These are phyloP conservation scores for Chamaecyparis obtusa DNA, from an alignment of 75 land plant species.

Conservation along the genomic window DNA sequence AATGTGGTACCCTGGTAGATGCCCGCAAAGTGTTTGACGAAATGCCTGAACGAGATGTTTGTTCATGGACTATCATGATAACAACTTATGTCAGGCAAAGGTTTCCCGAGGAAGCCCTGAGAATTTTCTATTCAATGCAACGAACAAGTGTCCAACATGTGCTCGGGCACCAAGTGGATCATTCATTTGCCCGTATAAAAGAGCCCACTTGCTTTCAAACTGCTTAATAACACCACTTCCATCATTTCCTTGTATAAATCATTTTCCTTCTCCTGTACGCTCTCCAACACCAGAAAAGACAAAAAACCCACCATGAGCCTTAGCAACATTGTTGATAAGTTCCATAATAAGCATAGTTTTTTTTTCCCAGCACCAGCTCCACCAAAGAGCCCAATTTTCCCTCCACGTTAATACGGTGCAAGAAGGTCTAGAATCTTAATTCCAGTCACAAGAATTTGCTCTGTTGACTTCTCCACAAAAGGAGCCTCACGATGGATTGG, in stretches of 20 bases:
- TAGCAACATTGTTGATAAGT: slow-evolving; percentile 83
- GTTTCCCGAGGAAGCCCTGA: not conserved
- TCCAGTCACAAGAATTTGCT: slow-evolving; percentile 90
- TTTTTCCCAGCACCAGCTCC: slow-evolving; percentile 94
- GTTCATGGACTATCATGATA: slow-evolving; percentile 26
- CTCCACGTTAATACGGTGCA: slow-evolving; percentile 90
- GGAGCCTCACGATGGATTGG: slow-evolving; percentile 99
- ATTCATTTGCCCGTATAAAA: slow-evolving; percentile 96
- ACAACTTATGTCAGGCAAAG: slow-evolving; percentile 7
- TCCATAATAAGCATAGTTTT: slow-evolving; percentile 94
- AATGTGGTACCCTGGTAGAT: not conserved
- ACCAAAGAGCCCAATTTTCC: slow-evolving; percentile 91
- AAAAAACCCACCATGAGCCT: slow-evolving; percentile 88
- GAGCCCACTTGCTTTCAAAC: slow-evolving; percentile 85
- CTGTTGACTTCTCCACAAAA: slow-evolving; percentile 89
- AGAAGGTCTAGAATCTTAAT: slow-evolving; percentile 95
- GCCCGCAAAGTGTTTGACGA: slow-evolving; percentile 1
- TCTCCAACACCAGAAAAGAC: slow-evolving; percentile 98
- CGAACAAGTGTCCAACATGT: slow-evolving; percentile 22
- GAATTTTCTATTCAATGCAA: slow-evolving; percentile 19
- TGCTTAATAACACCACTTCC: slow-evolving; percentile 99
- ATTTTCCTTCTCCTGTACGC: slow-evolving; percentile 93
- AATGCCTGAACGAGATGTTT: slow-evolving; percentile 12
- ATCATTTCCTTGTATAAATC: slow-evolving; percentile 98
- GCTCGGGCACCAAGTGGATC: slow-evolving; percentile 99